A percentile compares a stretch with the other conserved stretches of the same genome.
phyloP scores from a whole-genome alignment of 139 green algal genomes.

The Gonium pectorale region DNA sequence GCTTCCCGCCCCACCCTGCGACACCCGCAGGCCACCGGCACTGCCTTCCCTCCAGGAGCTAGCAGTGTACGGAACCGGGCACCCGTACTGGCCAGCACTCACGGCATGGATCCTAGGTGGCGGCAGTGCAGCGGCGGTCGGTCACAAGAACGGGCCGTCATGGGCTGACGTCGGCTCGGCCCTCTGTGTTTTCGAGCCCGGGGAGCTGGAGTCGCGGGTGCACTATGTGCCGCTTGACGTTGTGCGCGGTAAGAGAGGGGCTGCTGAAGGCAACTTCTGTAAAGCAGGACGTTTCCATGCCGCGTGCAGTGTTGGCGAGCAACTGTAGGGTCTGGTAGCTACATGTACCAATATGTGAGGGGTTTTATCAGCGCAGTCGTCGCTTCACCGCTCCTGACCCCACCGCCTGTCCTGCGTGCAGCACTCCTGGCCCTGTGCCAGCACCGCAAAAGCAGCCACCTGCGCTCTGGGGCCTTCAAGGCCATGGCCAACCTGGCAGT shows the following conservation, averaged over 20 bases:
- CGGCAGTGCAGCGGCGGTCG: constrained; percentile 22
- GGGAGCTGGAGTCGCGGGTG: constrained; percentile 4
- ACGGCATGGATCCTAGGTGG: background rate
- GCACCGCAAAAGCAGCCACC: background rate
- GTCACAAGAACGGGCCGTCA: background rate
- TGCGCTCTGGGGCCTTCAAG: constrained; percentile 22
- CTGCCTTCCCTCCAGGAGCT: background rate
- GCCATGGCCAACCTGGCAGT: constrained; percentile 12
- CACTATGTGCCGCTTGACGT: background rate
- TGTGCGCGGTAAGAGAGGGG: constrained; percentile 24
- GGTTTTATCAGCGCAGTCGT: no score
- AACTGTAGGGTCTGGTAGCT: no score
- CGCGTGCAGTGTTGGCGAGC: no score
- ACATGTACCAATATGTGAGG: no score
- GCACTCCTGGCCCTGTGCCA: constrained; percentile 31
- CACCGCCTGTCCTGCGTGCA: no score
- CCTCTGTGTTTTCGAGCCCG: constrained; percentile 28
- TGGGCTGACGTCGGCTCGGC: constrained; percentile 17
- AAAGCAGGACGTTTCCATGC: no score
- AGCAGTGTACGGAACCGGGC: background rate
- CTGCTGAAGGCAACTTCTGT: background rate
- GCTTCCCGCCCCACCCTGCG: background rate
- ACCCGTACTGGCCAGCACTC: constrained; percentile 4
- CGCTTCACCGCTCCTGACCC: no score
- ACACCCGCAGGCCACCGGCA: background rate